Evolutionary conservation across 768 basidiomycete genomes (phyloP).

Genomic region (Dacryopinax primogenitus): DNA sequence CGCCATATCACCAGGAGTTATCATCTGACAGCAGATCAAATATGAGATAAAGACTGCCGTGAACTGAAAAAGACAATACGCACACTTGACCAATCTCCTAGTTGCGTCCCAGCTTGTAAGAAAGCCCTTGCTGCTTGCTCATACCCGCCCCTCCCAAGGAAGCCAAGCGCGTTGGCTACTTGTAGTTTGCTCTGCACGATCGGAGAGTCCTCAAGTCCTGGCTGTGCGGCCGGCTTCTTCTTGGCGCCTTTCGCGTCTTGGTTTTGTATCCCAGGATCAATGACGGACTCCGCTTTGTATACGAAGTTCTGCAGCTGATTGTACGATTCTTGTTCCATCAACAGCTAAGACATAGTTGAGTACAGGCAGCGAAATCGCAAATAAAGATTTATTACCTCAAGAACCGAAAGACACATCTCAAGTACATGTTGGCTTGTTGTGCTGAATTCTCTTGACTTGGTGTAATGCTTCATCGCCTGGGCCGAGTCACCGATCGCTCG

Average conservation of each 20-base stretch:
- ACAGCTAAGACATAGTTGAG: constrained; percentile 38
- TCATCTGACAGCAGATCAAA: constrained; percentile 35
- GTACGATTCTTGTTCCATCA: constrained; percentile 78
- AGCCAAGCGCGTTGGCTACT: constrained; percentile 63
- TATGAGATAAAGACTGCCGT: constrained; percentile 15
- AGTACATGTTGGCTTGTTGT: constrained; percentile 83
- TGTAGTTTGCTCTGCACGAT: constrained; percentile 66
- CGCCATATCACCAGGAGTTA: constrained; percentile 72
- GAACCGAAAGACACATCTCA: constrained; percentile 55
- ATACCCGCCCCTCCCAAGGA: constrained; percentile 57
- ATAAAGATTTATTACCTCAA: constrained; percentile 25
- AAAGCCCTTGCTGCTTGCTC: constrained; percentile 70
- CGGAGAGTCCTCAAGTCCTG: constrained; percentile 46
- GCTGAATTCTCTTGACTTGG: constrained; percentile 88
- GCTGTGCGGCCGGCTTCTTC: constrained; percentile 25
- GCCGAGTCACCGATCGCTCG: constrained; percentile 58
- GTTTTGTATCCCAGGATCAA: constrained; percentile 36
- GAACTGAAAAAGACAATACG: constrained; percentile 20
- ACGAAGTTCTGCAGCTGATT: constrained; percentile 82
- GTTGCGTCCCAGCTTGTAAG: constrained; percentile 52
- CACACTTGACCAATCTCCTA: constrained; percentile 69
- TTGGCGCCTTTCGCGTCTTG: not conserved
- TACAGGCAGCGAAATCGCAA: not conserved
- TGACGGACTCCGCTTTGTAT: constrained; percentile 86
- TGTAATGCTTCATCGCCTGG: constrained; percentile 63